Evolutionary conservation across 129 eudicot genomes (phyloP), one percentile per base, ranked within the genome.

Genomic region (Kitagawia praeruptora): DNA sequence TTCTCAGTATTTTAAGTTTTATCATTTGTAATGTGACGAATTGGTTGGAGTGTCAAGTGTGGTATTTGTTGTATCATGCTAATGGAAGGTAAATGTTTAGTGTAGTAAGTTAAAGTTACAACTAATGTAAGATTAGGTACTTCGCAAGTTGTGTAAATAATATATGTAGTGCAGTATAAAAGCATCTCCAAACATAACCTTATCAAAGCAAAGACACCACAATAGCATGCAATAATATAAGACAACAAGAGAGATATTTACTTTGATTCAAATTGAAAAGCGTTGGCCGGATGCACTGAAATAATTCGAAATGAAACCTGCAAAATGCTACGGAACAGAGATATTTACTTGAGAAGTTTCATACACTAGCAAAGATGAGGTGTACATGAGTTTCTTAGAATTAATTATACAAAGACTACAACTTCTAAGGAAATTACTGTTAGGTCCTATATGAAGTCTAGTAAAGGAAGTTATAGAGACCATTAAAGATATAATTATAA

Each of bases 301-400:
- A n/a, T n/a, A n/a, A n/a, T n/a, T 58, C 34, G 15, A 58, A 58
- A 58, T 58, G 5, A 9, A 25, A 61, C 69, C 69, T 61, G 12
- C 23, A 21, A 61, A 61, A 25, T 25, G 34, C 37, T 8, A n/a
- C 12, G 37, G 25, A 2, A 61, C 4, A 61, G 69, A n/a, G 4
- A 25, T 61, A 25, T 61, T 28, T 61, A 61, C 69, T n/a, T 7
- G 34, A 61, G 14, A 4, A n/a, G 14, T 10, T n/a, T 61, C 69
- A 25, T 25, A 61, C 69, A 61, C 69, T 10, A 25, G 69, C 34
- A 51, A 39, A 72, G 74, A 79, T 72, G 64, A 78, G 66, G 79
- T 73, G 49, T 82, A 82, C 85, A 78, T n/a, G 42, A 78, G 67
- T 61, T 64, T 82, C 79, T 58, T 81, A 74, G 42, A 47, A 77